phyloP scores from a whole-genome alignment of 1,284 basidiomycete genomes.

The Leucoagaricus sp. region DNA sequence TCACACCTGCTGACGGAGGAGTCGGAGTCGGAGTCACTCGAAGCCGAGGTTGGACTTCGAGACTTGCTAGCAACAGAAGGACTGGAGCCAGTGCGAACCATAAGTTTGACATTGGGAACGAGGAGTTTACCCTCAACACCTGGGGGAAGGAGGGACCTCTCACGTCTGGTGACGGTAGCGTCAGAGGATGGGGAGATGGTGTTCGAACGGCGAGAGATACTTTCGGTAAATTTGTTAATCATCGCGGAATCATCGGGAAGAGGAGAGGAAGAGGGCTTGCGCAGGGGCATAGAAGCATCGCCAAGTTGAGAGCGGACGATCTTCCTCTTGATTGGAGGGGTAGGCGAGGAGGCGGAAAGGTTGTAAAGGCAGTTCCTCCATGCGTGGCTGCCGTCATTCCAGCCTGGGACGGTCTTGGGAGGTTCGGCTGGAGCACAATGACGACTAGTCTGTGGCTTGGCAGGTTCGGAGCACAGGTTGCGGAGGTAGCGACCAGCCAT shows the following conservation, averaged over 20 bases:
- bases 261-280: conserved; percentile 29
- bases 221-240: conserved; percentile 53
- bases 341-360: conserved; percentile 29
- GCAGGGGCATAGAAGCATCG: conserved; percentile 23
- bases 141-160: conserved; percentile 52
- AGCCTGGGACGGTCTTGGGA: conserved; percentile 53
- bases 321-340: conserved; percentile 33
- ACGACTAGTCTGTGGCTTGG: conserved; percentile 32
- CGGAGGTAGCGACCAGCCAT: conserved; percentile 63
- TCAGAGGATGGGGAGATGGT: conserved; percentile 41
- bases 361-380: conserved; percentile 65
- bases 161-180: conserved; percentile 37
- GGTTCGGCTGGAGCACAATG: conserved; percentile 34
- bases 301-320: conserved; percentile 34
- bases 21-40: conserved; percentile 27
- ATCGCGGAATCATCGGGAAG: conserved; percentile 43
- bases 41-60: conserved; percentile 43
- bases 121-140: conserved; percentile 66
- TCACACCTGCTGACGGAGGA: conserved; percentile 20
- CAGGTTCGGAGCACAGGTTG: conserved; percentile 45
- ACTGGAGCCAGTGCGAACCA: conserved; percentile 43
- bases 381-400: conserved; percentile 66
- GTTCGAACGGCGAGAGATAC: conserved; percentile 52
- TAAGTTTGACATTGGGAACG: conserved; percentile 64
- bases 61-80: conserved; percentile 36